Percentiles rank a stretch among this genome's conserved stretches.
Evolutionary conservation across 2,329 filamentous ascomycete species (phyloP).

Genomic region (Fusarium sp.): DNA sequence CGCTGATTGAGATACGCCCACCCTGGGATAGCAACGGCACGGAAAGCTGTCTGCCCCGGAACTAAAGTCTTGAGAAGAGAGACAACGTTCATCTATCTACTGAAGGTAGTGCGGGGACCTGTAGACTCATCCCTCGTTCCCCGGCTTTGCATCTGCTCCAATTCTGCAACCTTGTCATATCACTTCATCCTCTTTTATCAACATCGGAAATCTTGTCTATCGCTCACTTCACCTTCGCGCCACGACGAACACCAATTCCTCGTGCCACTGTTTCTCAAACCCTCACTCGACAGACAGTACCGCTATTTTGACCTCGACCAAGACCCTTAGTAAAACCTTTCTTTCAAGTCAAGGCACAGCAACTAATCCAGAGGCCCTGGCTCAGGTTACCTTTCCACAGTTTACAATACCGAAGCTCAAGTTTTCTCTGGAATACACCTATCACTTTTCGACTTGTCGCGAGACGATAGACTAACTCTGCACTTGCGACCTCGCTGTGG

Average conservation of each 20-base stretch:
- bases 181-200: slow-evolving; percentile 31
- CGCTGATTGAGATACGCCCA: slow-evolving; percentile 36
- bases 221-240: slow-evolving; percentile 13
- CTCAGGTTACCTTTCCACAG: slow-evolving; percentile 12
- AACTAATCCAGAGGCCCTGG: slow-evolving; percentile 11
- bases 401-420: slow-evolving; percentile 2
- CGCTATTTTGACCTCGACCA: slow-evolving; percentile 4
- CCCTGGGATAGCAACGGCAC: slow-evolving; percentile 35
- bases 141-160: slow-evolving; percentile 33
- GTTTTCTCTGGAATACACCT: slow-evolving; percentile 6
- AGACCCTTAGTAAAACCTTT: background rate
- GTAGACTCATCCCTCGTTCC: slow-evolving; percentile 33
- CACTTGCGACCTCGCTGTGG: background rate
- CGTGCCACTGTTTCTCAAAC: slow-evolving; percentile 9
- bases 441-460: slow-evolving; percentile 2
- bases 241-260: background rate
- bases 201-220: slow-evolving; percentile 21
- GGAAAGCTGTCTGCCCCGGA: slow-evolving; percentile 34
- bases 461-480: background rate
- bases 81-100: slow-evolving; percentile 36
- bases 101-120: slow-evolving; percentile 37
- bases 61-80: slow-evolving; percentile 40
- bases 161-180: slow-evolving; percentile 38
- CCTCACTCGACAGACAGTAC: background rate
- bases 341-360: background rate